Base-by-base conservation (phyloP, 805 yeast genomes). In the Ogataea henricii region DNA sequence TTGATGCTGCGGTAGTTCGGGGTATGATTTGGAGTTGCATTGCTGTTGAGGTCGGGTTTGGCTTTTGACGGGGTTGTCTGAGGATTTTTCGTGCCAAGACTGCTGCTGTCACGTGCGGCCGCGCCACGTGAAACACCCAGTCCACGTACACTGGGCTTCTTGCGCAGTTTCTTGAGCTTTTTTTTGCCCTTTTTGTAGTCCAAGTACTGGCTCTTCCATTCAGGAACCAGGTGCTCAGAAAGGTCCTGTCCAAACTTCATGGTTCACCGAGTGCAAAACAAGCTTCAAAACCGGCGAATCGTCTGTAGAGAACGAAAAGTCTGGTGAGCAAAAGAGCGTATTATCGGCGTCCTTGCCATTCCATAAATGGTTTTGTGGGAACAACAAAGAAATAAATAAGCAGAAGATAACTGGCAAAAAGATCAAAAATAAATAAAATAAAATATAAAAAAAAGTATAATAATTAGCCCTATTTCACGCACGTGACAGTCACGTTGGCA, bases 191-290 rank as follows among this genome's bases (percentile, higher is more conserved):
- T 62, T 56, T 82, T 82, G 62, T 85, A 85, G 59, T 88, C 86
- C 27, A 91, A 73, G 61, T 91, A 91, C 59, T 83, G 83, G 45
- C 81, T 84, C 59, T 81, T 82, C 97, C 97, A 91, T 59, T 87
- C 96, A 4, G 97, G 96, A 47, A 87, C 86, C 30, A 82, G 74
- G 47, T 84, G 84, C 42, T 83, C 85, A 53, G 76, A 78, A 48
- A 85, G 69, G 20, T 86, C 80, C 52, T 81, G 85, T 10, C 83
- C 85, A 61, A 85, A 85, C 68, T 85, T 84, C 91, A 85, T 85
- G 21, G 21, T 32, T 6, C 7, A 8, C 7, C 20, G n/a, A 22
- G 6, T 22, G 8, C 25, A 22, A 22, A 22, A 6, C 6, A 23
- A 14, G 25, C 14, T 23, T 13, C 29, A 23, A 14, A 18, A 8